Conservation (phyloP, 495 filamentous ascomycete species). For the Neurospora sp. region DNA sequence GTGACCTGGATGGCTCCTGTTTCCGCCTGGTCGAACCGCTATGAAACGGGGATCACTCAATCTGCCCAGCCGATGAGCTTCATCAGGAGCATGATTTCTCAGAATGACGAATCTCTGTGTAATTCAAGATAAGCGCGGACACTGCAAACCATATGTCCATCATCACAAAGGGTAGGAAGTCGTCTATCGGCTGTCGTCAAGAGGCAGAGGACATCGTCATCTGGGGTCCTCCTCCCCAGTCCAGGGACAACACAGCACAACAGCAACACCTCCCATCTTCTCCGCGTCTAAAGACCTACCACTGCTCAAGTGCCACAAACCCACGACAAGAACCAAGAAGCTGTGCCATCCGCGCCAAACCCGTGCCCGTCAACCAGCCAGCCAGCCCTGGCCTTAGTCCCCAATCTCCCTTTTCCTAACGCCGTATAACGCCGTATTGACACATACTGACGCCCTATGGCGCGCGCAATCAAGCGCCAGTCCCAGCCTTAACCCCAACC, state of each 20-base stretch:
- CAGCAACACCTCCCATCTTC: neutral
- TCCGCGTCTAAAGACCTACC: neutral
- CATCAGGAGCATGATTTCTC: neutral
- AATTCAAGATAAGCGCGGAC: neutral
- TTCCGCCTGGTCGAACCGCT: neutral
- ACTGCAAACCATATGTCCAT: neutral
- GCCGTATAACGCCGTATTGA: neutral
- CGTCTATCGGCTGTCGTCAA: neutral
- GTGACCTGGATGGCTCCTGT: neutral
- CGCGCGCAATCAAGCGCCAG: neutral
- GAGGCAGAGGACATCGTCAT: neutral
- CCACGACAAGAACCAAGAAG: neutral
- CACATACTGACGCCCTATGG: neutral
- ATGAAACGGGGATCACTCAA: neutral
- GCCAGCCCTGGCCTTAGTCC: neutral
- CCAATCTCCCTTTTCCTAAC: neutral
- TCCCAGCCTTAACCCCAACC: neutral
- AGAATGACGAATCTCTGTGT: neutral
- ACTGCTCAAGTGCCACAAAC: neutral
- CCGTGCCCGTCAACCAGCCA: neutral
- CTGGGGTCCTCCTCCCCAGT: neutral
- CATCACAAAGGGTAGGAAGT: neutral
- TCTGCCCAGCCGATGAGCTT: neutral
- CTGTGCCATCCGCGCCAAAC: neutral
- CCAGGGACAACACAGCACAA: neutral